These are phyloP conservation scores for Candida pseudocylindracea DNA, from an alignment of 1,139 yeast species.

Conservation along the genomic window DNA sequence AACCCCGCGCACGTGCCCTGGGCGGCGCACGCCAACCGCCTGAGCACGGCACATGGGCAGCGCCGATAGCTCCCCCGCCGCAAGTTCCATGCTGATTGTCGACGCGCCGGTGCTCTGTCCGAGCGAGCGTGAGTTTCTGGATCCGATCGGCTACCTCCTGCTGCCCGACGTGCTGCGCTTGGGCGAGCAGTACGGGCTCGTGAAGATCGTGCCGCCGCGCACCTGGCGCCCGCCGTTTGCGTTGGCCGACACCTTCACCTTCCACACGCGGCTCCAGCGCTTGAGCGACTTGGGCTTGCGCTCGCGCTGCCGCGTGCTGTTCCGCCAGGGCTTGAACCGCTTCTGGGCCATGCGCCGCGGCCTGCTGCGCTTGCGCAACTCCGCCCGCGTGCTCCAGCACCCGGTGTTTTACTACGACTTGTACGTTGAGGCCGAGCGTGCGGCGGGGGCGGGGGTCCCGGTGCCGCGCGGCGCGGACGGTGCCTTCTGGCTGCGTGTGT, in stretches of 20 bases:
- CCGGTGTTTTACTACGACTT: conserved; percentile 29
- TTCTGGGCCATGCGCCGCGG: conserved; percentile 20
- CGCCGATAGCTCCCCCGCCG: background rate
- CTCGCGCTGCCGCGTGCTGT: conserved; percentile 39
- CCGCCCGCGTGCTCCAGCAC: background rate
- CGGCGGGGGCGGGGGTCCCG: too few relatives aligned
- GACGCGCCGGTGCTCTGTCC: conserved; percentile 34
- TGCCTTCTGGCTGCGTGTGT: too few relatives aligned
- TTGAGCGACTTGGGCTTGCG: conserved; percentile 39
- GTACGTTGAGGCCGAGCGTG: conserved; percentile 10
- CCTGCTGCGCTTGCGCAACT: too few relatives aligned
- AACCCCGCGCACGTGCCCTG: too few relatives aligned
- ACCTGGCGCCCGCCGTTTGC: conserved; percentile 27
- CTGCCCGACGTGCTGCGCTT: conserved; percentile 21
- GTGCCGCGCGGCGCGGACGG: too few relatives aligned
- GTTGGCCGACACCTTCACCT: conserved; percentile 28
- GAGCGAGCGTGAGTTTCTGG: conserved; percentile 24
- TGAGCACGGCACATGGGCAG: too few relatives aligned
- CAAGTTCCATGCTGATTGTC: conserved; percentile 4
- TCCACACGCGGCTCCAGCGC: conserved; percentile 44
- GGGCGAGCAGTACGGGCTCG: conserved; percentile 39
- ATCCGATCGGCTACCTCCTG: conserved; percentile 41
- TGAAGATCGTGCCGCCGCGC: conserved; percentile 42
- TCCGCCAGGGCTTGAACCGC: conserved; percentile 34
- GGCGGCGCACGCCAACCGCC: too few relatives aligned